phyloP scores from a whole-genome alignment of 345 rosid genomes.

The Melaleuca alternifolia region DNA sequence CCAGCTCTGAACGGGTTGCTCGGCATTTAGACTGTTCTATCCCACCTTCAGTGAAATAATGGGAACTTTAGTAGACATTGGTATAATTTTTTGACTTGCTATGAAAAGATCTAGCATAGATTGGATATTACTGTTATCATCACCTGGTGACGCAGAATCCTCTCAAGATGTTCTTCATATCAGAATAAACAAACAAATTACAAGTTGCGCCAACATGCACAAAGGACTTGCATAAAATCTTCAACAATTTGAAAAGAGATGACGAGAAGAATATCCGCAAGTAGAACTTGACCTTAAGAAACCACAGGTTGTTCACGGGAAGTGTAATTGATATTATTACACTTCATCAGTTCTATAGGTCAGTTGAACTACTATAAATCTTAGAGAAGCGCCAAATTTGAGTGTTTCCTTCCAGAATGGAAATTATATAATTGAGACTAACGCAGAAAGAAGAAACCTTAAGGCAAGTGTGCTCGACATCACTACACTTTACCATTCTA shows the following conservation, averaged over 20 bases:
- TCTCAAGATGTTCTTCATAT: not conserved
- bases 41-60: not conserved
- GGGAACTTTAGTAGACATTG: not conserved
- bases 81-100: not conserved
- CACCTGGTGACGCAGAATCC: not conserved
- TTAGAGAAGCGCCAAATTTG: not conserved
- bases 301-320: not conserved
- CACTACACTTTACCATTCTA: not conserved
- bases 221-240: not conserved
- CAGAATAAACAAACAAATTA: not conserved
- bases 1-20: rapidly evolving
- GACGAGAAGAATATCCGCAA: not conserved
- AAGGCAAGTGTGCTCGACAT: not conserved
- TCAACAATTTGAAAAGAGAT: not conserved
- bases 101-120: not conserved
- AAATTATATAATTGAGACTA: too few species aligned
- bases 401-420: too few species aligned
- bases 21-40: not conserved
- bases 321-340: not conserved
- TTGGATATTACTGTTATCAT: not conserved
- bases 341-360: not conserved
- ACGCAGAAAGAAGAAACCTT: too few species aligned
- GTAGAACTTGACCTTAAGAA: not conserved
- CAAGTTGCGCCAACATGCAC: not conserved
- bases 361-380: not conserved